Base-by-base conservation (phyloP, 129 eudicot genomes). In the Artemisia tridentata region DNA sequence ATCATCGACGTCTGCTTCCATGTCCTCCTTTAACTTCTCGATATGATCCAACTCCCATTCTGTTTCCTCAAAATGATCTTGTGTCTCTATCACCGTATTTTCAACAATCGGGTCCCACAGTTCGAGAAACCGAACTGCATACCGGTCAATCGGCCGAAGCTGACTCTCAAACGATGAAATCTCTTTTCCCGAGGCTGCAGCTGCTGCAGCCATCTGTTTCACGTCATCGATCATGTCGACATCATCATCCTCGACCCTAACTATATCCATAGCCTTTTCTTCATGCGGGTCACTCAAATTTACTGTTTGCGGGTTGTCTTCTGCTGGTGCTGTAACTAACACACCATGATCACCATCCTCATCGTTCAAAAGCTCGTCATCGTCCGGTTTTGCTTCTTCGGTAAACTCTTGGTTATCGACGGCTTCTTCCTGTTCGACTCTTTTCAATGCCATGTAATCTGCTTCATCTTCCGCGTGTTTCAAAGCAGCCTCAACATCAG, bases 31-130 rank as follows among this genome's bases (percentile, higher is more conserved):
- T 70, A 95, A 81, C 81, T 95, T 90, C 84, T 95, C 99, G 58
- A 95, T 88, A 73, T 84, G 96, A 75, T 95, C 97, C 84, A 95
- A 78, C 75, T 95, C 99, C 99, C 99, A 95, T 59, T 95, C 99
- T 43, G 73, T 79, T 82, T 86, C 96, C 82, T 95, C 97, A 76
- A 86, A 73, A 77, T 57, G 77, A 80, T 74, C 84, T 18, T 85
- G 80, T 15, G 83, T 43, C 67, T 84, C 93, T 58, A 79, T 64
- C 25, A 91, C 79, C 66, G 83, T 63, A 77, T 84, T 88, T 68
- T 90, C 91, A 54, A 89, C 80, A 55, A 95, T 87, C 13, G 99
- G 99, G 74, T 90, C 96, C 97, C 97, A 95, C 69, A 88, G 58
- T 80, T 95, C 99, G 15, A 90, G 80, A 80, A 87, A 95, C 48